phyloP scores from a whole-genome alignment of 1,284 basidiomycete genomes.

The Fomitopsis betulina region DNA sequence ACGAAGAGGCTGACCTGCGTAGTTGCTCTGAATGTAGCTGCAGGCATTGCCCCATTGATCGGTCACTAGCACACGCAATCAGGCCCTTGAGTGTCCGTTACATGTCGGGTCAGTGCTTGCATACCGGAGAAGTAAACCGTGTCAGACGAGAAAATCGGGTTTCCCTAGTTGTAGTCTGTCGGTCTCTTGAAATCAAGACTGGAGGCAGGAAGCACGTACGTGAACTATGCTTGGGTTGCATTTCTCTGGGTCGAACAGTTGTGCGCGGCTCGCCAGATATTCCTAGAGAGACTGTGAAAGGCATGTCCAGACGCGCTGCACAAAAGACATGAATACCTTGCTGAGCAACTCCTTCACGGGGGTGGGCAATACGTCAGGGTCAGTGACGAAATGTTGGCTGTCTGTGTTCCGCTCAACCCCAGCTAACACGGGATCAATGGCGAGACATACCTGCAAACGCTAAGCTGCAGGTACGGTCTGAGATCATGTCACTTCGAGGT shows the following conservation, averaged over 20 bases:
- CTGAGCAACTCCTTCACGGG: conserved; percentile 78
- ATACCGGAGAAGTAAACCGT: conserved; percentile 90
- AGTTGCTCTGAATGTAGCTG: conserved; percentile 94
- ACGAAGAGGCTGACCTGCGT: conserved; percentile 50
- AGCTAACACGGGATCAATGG: neutral
- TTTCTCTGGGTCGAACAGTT: conserved; percentile 68
- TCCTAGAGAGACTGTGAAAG: conserved; percentile 38
- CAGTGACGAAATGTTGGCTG: conserved; percentile 83
- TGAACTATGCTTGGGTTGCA: conserved; percentile 66
- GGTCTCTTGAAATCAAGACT: neutral
- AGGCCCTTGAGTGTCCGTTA: neutral
- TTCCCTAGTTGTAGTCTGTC: conserved; percentile 45
- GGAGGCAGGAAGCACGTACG: conserved; percentile 33
- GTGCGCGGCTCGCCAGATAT: conserved; percentile 80
- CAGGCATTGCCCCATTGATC: conserved; percentile 93
- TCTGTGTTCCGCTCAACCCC: conserved; percentile 41
- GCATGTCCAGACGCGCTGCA: neutral
- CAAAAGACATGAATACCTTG: conserved; percentile 45
- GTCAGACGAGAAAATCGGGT: conserved; percentile 79
- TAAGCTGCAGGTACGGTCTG: conserved; percentile 41
- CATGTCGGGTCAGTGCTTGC: neutral
- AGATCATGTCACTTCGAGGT: neutral
- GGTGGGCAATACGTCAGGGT: conserved; percentile 72
- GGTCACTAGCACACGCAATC: conserved; percentile 43
- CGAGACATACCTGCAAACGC: conserved; percentile 62